Evolutionary conservation across 2,329 filamentous ascomycete species (phyloP), one percentile per base, ranked within the genome.

Genomic region (Colletotrichum chlorophyti): DNA sequence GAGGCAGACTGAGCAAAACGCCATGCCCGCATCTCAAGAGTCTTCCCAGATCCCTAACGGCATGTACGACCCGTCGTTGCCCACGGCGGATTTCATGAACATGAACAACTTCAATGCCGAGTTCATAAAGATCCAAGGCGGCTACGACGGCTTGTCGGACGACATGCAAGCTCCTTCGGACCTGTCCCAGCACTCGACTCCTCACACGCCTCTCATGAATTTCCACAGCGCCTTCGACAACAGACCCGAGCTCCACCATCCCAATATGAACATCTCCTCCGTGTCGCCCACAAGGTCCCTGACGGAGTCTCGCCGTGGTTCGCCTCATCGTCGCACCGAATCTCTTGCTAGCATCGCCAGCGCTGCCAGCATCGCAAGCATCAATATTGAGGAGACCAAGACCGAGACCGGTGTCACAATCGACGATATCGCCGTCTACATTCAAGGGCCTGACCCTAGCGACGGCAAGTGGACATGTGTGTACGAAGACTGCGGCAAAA

Each of bases 321-420:
- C 75, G 3, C 68, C 75, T 2, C 83, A 86, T 63, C 78, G 83
- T 23, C 79, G 85, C 45, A 85, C 83, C 27, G 83, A 87, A 64
- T 88, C 85, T 1, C 69, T 85, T 21, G 83, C 83, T 11, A 85
- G 83, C 65, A 78, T 83, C 23, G 79, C 76, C 27, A 85, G 83
- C 61, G 83, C 83, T 1, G 82, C 83, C 15, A 85, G 82, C 69
- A 86, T 86, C 54, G 80, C 83, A 10, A 81, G 79, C 67, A 84
- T 87, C 73, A 86, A 87, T 67, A 84, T 88, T 32, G 86, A 88
- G 62, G 84, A 87, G 68, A 83, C 84, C 23, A 85, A 85, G 69
- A 87, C 83, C 53, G 88, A 93, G 64, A 97, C 94, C 1, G 94
- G 94, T 23, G 89, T 98, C 54, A 93, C 90, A 1, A 79, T 89